Evolutionary conservation across 2,329 filamentous ascomycete genomes (phyloP), one percentile per base, ranked within the genome.

Genomic region (Tolypocladium capitatum): DNA sequence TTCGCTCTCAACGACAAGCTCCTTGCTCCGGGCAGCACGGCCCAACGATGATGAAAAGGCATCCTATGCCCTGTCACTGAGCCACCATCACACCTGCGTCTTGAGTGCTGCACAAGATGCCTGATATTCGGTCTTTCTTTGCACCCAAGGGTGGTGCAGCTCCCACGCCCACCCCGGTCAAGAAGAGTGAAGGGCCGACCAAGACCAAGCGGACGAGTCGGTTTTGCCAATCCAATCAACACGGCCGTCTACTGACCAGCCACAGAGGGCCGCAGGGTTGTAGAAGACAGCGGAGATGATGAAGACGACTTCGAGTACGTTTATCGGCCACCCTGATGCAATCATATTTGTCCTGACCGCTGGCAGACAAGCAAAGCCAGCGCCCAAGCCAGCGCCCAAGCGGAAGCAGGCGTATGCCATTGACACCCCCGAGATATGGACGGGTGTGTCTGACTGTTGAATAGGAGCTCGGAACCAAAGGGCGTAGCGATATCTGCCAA

Each of bases 41-140:
- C 32, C 48, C 34, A 44, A 56, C 55, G 53, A 42, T 46, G 47
- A 52, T 57, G n/a, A 53, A 58, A 55, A 59, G 51, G 49, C 46
- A 32, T 33, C 31, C 14, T 24, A 45, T 50, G 33, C 40, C 28
- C 42, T 33, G 47, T 35, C 45, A 38, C 40, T 20, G 28, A 48
- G 36, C 14, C 16, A 30, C 10, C 1, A n/a, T 18, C 27, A 4
- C 16, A 21, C 16, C 9, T 10, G 9, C 16, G 11, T 18, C 13
- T 41, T 4, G 8, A 28, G 16, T 5, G 33, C 21, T 18, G 14
- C 4, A 24, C 48, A 52, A 51, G 52, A 94, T 95, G 89, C 80
- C 89, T 53, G 91, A 97, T 67, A 97, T 96, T 60, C 78, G 90
- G 60, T 88, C 75, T 57, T 97, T 96, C 68, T 96, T 97, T 70